Conservation (phyloP, 306 rosid species). For the Spatholobus suberectus region DNA sequence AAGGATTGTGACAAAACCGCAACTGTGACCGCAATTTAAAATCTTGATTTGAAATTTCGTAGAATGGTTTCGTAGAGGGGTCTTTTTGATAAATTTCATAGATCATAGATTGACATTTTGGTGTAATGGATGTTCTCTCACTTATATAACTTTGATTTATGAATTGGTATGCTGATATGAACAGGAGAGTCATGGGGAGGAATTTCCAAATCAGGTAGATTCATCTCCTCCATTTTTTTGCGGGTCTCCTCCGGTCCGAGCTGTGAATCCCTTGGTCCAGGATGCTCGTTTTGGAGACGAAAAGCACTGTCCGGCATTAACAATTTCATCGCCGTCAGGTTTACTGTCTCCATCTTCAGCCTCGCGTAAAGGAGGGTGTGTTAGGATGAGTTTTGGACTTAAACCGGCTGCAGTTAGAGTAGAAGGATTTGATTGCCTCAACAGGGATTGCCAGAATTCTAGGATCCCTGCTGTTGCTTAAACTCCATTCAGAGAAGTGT, state of each 20-base stretch:
- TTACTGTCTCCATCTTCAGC: slow-evolving; percentile 66
- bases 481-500: slow-evolving; percentile 65
- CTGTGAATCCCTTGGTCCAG: slow-evolving; percentile 77
- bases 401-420: slow-evolving; percentile 93
- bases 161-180: slow-evolving; percentile 24
- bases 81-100: not conserved
- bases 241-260: slow-evolving; percentile 85
- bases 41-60: no score
- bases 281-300: slow-evolving; percentile 82
- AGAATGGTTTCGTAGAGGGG: no score
- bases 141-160: not conserved
- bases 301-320: slow-evolving; percentile 45
- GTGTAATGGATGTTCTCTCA: not conserved
- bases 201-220: slow-evolving; percentile 54
- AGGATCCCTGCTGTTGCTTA: slow-evolving; percentile 83
- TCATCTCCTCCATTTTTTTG: slow-evolving; percentile 87
- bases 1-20: no score
- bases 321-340: slow-evolving; percentile 74
- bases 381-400: slow-evolving; percentile 69
- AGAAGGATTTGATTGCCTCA: slow-evolving; percentile 93
- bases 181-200: slow-evolving; percentile 71
- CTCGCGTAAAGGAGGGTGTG: slow-evolving; percentile 70
- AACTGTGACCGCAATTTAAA: no score
- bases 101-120: not conserved
- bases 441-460: slow-evolving; percentile 84